Evolutionary conservation across 345 rosid species (phyloP), one percentile per base, ranked within the genome.

Genomic region (Streptanthus diversifolius): DNA sequence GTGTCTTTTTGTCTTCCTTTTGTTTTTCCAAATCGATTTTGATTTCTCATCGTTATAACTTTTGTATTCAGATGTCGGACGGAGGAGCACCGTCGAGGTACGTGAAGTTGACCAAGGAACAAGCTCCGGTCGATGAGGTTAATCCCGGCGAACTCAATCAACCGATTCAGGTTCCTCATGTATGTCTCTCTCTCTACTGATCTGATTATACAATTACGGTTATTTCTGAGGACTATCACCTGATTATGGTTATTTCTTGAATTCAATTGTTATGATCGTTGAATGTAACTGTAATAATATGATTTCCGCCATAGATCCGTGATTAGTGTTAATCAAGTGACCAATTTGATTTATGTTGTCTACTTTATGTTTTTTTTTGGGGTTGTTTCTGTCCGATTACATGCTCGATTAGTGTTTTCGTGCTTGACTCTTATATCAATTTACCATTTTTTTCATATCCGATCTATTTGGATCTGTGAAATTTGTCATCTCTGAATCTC

Each of bases 71-170:
- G 82, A 93, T 90, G 98, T 88, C 96, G 56, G 98, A 87, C 11
- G 95, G 86, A 48, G 83, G 83, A 41, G 83, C 77, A n/a, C 79
- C 86, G 41, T 89, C 97, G 51, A 73, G 83, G 15, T 93, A 93
- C 66, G 98, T 93, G 61, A 93, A 93, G 81, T 60, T 93, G 56
- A 88, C 80, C 0, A 91, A 90, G 71, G 98, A 89, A 17, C 98
- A 91, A 73, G 83, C 78, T 15, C 90, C 84, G 5, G 29, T 80
- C 22, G 92, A 91, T 72, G 92, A 93, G 66, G 86, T 91, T 57
- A 88, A 76, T 81, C 92, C 99, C 44, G 99, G 99, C 3, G 99
- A 93, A 80, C 96, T 95, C 72, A 95, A 91, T 83, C 99, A 88
- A 78, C 99, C 99, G 5, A 86, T 95, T 67, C 88, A 90, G 21